phyloP scores from a whole-genome alignment of 2,329 filamentous ascomycete genomes.

The Fusarium equiseti region DNA sequence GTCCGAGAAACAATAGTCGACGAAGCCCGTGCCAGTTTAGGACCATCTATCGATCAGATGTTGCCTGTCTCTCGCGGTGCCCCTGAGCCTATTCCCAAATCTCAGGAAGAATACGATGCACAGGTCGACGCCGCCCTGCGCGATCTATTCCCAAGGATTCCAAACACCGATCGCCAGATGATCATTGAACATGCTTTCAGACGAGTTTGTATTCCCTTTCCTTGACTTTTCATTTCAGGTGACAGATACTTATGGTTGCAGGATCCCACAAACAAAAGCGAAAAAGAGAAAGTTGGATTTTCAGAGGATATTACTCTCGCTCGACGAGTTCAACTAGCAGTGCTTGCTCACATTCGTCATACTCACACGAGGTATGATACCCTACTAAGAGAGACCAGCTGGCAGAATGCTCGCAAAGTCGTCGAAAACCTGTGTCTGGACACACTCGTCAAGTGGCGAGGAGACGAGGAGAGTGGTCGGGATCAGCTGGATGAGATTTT shows the following conservation, averaged over 20 bases:
- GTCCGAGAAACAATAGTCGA: slow-evolving; percentile 70
- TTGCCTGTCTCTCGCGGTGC: slow-evolving; percentile 46
- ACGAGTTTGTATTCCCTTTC: slow-evolving; percentile 61
- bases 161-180: slow-evolving; percentile 71
- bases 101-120: slow-evolving; percentile 69
- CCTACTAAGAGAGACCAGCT: slow-evolving; percentile 68
- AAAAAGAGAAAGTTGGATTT: slow-evolving; percentile 69
- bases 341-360: slow-evolving; percentile 75
- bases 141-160: slow-evolving; percentile 74
- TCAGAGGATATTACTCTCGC: slow-evolving; percentile 67
- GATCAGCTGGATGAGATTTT: slow-evolving; percentile 76
- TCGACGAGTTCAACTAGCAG: slow-evolving; percentile 73
- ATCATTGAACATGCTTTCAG: slow-evolving; percentile 74
- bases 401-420: slow-evolving; percentile 70
- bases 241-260: slow-evolving; percentile 48
- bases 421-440: slow-evolving; percentile 73
- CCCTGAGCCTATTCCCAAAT: slow-evolving; percentile 70
- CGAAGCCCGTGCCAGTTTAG: slow-evolving; percentile 58
- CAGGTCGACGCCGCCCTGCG: slow-evolving; percentile 72
- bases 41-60: slow-evolving; percentile 42
- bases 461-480: slow-evolving; percentile 75
- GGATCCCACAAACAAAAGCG: slow-evolving; percentile 64
- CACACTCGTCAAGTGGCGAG: slow-evolving; percentile 77
- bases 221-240: not conserved
- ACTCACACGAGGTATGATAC: slow-evolving; percentile 75